Conservation (phyloP, 345 rosid species). For the Hypericum androsaemum region DNA sequence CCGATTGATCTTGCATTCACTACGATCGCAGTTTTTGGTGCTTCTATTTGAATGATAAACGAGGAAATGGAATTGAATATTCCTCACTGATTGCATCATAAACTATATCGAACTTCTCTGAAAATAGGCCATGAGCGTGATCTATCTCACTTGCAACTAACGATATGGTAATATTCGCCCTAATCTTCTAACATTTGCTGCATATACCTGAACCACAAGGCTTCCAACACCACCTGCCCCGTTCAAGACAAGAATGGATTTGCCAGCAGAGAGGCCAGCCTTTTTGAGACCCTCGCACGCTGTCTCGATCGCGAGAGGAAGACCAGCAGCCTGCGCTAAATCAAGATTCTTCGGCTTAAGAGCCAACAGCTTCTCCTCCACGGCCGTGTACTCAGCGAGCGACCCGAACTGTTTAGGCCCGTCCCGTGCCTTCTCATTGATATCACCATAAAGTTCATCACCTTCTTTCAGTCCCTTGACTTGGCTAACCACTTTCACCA, state of each 20-base stretch:
- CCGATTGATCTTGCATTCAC: too few relatives aligned
- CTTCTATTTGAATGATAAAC: background rate
- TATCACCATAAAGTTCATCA: slow-evolving; percentile 82
- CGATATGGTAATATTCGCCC: too few relatives aligned
- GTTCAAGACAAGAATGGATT: slow-evolving; percentile 74
- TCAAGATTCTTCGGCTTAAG: slow-evolving; percentile 69
- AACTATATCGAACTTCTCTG: slow-evolving; percentile 71
- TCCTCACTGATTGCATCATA: slow-evolving; percentile 88
- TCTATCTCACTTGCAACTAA: too few relatives aligned
- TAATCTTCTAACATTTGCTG: too few relatives aligned
- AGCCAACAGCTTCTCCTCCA: slow-evolving; percentile 81
- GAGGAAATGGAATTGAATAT: background rate
- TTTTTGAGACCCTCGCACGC: slow-evolving; percentile 79
- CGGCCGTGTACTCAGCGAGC: slow-evolving; percentile 72
- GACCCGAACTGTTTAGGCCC: slow-evolving; percentile 90
- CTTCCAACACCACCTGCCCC: slow-evolving; percentile 98
- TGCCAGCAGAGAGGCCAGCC: slow-evolving; percentile 69
- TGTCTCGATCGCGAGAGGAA: slow-evolving; percentile 79
- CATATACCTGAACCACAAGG: slow-evolving; percentile 87
- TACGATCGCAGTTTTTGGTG: too few relatives aligned
- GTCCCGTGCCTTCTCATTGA: slow-evolving; percentile 86
- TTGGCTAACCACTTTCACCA: slow-evolving; percentile 61
- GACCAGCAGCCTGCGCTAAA: slow-evolving; percentile 77
- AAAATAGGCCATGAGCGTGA: too few relatives aligned
- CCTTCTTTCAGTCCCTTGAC: slow-evolving; percentile 75